Evolutionary conservation across 2,329 filamentous ascomycete species (phyloP), one percentile per base, ranked within the genome.

Genomic region (Sarocladium strictum): DNA sequence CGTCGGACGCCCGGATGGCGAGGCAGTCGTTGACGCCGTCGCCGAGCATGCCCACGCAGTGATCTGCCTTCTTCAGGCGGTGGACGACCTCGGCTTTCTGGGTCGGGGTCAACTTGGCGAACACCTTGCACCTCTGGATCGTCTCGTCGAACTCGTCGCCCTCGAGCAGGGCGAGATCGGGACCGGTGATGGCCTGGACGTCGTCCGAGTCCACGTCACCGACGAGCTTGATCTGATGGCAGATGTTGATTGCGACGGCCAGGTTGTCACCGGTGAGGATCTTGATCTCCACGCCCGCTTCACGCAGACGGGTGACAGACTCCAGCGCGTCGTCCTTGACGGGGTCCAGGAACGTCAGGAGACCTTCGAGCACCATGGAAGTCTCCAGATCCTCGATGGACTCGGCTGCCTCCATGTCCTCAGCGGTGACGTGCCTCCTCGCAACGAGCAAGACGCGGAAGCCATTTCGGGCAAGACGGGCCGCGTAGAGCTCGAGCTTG

Each of bases 21-120:
- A 66, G 59, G 55, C 63, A 65, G 55, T 66, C 64, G 47, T 66
- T 66, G 58, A 66, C 62, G 23, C 64, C 64, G 41, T 66, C 64
- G 3, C 64, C 64, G 15, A 47, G 43, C 43, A 66, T 66, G 4
- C 64, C 63, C 1, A 66, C 64, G 41, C 60, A 62, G 52, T 64
- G 53, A 2, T 63, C 64, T 2, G 59, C 56, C 29, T 55, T 58
- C 29, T 57, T 58, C 11, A 66, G 56, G 27, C 59, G 61, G 15
- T 56, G 57, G 15, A 65, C 54, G 21, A 66, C 60, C n/a, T 58
- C 38, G 3, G 60, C 60, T 54, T 66, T 66, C 45, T 66, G 64
- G 4, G 56, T 57, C 0, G 64, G 64, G 1, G 60, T 61, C 32
- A 66, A 57, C 55, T 65, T 66, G 53, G 64, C 63, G 56, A 66